phyloP scores from a whole-genome alignment of 345 rosid species.

The Hibiscus syriacus region DNA sequence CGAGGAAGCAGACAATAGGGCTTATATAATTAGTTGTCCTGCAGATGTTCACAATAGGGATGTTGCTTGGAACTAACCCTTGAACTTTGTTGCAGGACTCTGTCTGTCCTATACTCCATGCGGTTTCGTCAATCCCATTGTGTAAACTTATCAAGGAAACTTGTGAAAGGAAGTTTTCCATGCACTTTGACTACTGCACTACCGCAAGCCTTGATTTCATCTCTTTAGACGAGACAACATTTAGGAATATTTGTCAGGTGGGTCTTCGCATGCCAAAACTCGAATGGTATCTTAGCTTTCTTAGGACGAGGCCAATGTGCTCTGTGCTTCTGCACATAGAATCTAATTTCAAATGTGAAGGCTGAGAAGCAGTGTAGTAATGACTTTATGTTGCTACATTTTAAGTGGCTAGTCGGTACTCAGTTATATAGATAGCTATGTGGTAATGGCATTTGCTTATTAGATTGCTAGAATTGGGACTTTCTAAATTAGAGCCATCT shows the following conservation, averaged over 20 bases:
- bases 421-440: neutral
- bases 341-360: neutral
- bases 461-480: neutral
- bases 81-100: conserved; percentile 98
- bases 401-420: neutral
- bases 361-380: neutral
- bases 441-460: neutral
- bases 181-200: conserved; percentile 90
- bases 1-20: conserved; percentile 68
- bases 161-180: conserved; percentile 76
- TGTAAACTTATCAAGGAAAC: conserved; percentile 87
- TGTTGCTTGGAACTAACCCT: conserved; percentile 57
- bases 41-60: conserved; percentile 16
- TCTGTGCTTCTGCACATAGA: neutral
- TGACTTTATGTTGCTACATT: neutral
- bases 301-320: conserved; percentile 4
- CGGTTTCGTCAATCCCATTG: conserved; percentile 67
- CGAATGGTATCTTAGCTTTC: neutral
- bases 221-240: conserved; percentile 60
- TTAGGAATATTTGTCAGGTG: conserved; percentile 78
- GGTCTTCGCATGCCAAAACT: conserved; percentile 18
- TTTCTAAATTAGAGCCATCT: neutral
- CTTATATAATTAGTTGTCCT: conserved; percentile 8
- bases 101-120: conserved; percentile 77
- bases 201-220: conserved; percentile 73